Conservation (phyloP, 305 asterid species). For the Striga hermonthica region DNA sequence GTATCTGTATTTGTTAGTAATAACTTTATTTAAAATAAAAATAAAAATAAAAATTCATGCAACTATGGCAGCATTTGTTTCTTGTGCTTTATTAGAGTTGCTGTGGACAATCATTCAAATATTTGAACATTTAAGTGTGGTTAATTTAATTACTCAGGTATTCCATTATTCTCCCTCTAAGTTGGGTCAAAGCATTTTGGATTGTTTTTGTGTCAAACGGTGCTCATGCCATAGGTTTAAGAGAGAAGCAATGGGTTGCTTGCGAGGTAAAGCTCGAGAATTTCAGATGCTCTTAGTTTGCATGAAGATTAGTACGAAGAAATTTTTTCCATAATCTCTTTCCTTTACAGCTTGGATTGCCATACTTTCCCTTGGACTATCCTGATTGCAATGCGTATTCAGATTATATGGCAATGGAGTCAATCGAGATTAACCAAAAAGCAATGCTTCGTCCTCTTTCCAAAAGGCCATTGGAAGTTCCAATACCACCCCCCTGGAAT, state of each 20-base stretch:
- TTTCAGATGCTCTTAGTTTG: neutral
- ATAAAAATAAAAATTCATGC: neutral
- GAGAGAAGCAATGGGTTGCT: conserved; percentile 83
- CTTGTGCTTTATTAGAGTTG: conserved; percentile 6
- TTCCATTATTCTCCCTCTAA: conserved; percentile 75
- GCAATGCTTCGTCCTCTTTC: conserved; percentile 46
- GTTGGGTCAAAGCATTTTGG: conserved; percentile 47
- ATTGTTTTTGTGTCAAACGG: conserved; percentile 4
- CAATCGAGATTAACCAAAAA: conserved; percentile 39
- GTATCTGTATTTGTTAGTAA: neutral
- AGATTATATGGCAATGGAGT: conserved; percentile 49
- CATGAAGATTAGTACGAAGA: neutral
- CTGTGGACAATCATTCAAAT: conserved; percentile 8
- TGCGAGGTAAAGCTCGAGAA: conserved; percentile 53
- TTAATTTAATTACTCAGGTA: conserved; percentile 50
- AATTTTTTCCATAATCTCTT: neutral
- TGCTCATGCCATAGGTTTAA: conserved; percentile 38
- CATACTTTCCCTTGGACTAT: conserved; percentile 72
- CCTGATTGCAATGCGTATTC: conserved; percentile 76
- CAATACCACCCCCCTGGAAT: conserved; percentile 68
- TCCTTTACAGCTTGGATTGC: conserved; percentile 59
- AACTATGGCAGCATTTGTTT: conserved; percentile 1
- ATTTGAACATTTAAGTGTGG: neutral
- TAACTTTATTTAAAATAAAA: neutral
- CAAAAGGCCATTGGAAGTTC: conserved; percentile 48